These are phyloP conservation scores for Flaveria robusta DNA, from an alignment of 129 eudicot species.

Conservation along the genomic window DNA sequence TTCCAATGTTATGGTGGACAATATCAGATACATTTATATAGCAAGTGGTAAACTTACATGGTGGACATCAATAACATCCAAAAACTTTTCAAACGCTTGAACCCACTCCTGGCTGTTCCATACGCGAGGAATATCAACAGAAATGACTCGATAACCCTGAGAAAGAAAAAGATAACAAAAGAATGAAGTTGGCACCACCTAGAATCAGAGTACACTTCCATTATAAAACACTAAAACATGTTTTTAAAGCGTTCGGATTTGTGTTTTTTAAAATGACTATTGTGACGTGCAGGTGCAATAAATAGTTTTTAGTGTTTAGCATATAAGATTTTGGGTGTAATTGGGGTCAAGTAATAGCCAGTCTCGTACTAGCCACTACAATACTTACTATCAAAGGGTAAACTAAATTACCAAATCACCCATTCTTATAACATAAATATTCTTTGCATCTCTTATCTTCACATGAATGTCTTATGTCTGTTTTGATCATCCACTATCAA, in stretches of 20 bases:
- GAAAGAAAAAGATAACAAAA: conserved; percentile 13
- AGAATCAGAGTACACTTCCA: neutral
- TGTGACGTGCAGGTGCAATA: neutral
- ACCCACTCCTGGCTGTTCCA: conserved; percentile 98
- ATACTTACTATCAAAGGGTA: neutral
- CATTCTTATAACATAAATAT: neutral
- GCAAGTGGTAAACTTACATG: conserved; percentile 62
- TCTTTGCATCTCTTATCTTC: neutral
- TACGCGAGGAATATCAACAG: conserved; percentile 96
- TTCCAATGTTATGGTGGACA: neutral
- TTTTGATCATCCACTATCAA: neutral
- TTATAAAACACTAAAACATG: neutral
- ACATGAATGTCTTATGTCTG: neutral
- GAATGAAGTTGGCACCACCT: neutral
- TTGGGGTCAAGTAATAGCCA: neutral
- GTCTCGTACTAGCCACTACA: neutral
- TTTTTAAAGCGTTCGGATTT: neutral
- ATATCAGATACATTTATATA: neutral
- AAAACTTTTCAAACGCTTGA: conserved; percentile 95
- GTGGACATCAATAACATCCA: conserved; percentile 90
- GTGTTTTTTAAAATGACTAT: neutral
- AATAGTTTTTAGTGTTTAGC: neutral
- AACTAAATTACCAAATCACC: neutral
- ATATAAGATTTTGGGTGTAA: neutral
- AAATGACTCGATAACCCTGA: conserved; percentile 96